These are phyloP conservation scores for Venustampulla echinocandica DNA, from an alignment of 495 filamentous ascomycete species.

Conservation along the genomic window DNA sequence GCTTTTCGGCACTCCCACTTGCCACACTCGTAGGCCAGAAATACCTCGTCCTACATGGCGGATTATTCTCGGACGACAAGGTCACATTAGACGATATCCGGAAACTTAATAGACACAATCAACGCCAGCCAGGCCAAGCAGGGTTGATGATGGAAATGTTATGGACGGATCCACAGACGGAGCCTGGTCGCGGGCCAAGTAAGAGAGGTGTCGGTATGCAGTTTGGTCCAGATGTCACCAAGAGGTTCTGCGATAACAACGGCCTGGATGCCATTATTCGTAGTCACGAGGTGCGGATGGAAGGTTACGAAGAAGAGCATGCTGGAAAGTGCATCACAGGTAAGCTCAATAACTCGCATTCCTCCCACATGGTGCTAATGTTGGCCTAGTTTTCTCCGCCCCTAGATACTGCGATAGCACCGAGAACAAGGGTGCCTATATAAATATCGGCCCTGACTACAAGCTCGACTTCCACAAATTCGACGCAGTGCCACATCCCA, in stretches of 20 bases:
- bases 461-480: conserved; percentile 89
- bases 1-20: conserved; percentile 88
- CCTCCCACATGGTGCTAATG: conserved; percentile 17
- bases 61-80: conserved; percentile 96
- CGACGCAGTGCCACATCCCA: conserved; percentile 90
- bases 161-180: conserved; percentile 90
- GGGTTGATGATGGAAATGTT: conserved; percentile 99
- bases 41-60: conserved; percentile 89
- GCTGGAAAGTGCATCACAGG: conserved; percentile 93
- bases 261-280: conserved; percentile 90
- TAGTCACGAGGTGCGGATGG: conserved; percentile 96
- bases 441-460: conserved; percentile 89
- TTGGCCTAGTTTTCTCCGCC: conserved; percentile 74
- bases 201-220: conserved; percentile 95
- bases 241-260: conserved; percentile 94
- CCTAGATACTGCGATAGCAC: conserved; percentile 97
- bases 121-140: conserved; percentile 89
- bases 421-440: conserved; percentile 96
- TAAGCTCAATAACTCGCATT: conserved; percentile 26
- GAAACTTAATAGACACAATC: conserved; percentile 82
- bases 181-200: conserved; percentile 81
- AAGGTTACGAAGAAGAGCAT: conserved; percentile 95
- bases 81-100: conserved; percentile 86
- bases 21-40: conserved; percentile 88
- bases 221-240: conserved; percentile 95